A percentile compares a stretch with the other conserved stretches of the same genome.
phyloP scores from a whole-genome alignment of 148 eudicot genomes.

The Cornus kousa region DNA sequence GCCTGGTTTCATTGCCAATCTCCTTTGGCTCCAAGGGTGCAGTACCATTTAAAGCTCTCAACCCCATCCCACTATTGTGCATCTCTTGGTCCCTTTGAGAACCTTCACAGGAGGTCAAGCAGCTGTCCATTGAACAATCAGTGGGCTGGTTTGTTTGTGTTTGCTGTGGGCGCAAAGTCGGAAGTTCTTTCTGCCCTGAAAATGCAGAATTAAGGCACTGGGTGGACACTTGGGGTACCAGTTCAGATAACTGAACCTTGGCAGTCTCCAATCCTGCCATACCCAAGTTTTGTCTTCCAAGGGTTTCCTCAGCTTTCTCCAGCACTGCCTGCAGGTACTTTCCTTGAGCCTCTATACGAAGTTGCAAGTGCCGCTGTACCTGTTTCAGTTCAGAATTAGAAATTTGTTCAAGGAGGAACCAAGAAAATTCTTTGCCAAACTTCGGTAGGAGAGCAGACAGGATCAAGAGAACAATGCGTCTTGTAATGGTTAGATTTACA shows the following conservation, averaged over 20 bases:
- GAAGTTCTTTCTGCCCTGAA: conserved; percentile 53
- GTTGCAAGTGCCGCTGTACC: conserved; percentile 90
- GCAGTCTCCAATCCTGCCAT: conserved; percentile 75
- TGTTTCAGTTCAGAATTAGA: conserved; percentile 17
- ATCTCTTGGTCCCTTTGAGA: conserved; percentile 54
- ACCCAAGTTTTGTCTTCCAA: conserved; percentile 74
- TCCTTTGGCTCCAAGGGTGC: conserved; percentile 30
- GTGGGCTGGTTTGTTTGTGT: conserved; percentile 44
- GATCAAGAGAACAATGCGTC: background rate
- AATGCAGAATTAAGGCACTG: conserved; percentile 67
- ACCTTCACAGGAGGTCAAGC: conserved; percentile 73
- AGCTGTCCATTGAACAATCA: conserved; percentile 73
- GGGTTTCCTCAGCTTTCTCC: conserved; percentile 87
- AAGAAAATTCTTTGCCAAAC: background rate
- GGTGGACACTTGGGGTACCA: conserved; percentile 69
- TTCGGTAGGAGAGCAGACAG: background rate
- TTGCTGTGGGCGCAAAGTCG: conserved; percentile 41
- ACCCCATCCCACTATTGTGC: conserved; percentile 45
- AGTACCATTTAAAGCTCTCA: conserved; percentile 35
- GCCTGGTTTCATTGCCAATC: conserved; percentile 17
- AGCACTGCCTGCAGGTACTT: conserved; percentile 80
- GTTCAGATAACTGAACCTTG: conserved; percentile 70
- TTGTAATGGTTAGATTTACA: background rate
- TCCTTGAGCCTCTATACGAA: conserved; percentile 90
- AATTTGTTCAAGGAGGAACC: background rate